phyloP scores from a whole-genome alignment of 2,329 filamentous ascomycete species.

The Magnaporthiopsis poae region DNA sequence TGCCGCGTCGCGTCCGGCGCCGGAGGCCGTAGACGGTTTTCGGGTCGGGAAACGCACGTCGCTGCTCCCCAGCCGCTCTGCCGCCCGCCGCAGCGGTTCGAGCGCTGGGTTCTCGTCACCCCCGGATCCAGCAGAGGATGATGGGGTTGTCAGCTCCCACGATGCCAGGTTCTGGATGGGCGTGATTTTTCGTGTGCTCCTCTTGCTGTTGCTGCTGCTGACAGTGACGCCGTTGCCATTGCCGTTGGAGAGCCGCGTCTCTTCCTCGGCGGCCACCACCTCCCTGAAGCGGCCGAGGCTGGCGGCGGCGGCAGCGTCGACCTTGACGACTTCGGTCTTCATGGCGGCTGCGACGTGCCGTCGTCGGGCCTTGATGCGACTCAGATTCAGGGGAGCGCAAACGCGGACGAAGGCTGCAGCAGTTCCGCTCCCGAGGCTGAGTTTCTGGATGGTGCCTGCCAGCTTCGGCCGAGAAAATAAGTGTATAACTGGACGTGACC shows the following conservation, averaged over 20 bases:
- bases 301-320: constrained; percentile 9
- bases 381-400: not conserved
- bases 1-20: constrained; percentile 93
- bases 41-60: constrained; percentile 83
- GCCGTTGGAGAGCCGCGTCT: not conserved
- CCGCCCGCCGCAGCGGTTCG: constrained; percentile 50
- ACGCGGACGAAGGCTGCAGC: not conserved
- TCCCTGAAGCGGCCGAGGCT: constrained; percentile 15
- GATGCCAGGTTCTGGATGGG: constrained; percentile 19
- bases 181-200: constrained; percentile 6
- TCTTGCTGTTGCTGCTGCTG: not conserved
- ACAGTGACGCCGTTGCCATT: not conserved
- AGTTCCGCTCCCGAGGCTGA: not conserved
- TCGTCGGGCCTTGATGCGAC: not conserved
- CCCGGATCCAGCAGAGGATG: constrained; percentile 7
- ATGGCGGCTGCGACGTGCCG: constrained; percentile 11
- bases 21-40: constrained; percentile 93
- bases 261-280: not conserved
- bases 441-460: constrained; percentile 2
- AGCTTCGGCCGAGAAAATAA: not conserved
- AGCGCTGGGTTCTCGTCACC: constrained; percentile 21
- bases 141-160: constrained; percentile 29
- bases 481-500: not conserved
- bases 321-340: constrained; percentile 16
- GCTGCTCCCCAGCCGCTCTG: constrained; percentile 51